Evolutionary conservation across 2,329 filamentous ascomycete genomes (phyloP).

Genomic region (Exophiala dermatitidis): DNA sequence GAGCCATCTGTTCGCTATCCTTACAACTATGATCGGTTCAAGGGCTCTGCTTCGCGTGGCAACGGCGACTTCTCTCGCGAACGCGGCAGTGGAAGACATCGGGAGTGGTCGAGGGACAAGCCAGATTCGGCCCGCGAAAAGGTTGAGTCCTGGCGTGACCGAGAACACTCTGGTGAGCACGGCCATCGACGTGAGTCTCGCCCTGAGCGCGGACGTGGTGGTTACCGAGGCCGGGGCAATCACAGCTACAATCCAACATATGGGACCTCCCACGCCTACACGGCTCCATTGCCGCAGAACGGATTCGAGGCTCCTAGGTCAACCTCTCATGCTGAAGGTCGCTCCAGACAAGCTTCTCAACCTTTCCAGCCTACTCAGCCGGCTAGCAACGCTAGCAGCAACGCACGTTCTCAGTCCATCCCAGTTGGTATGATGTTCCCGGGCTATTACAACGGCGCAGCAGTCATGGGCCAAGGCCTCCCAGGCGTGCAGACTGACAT

Average conservation of each 20-base stretch:
- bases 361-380: conserved; percentile 19
- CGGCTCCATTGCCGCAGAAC: conserved; percentile 36
- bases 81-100: conserved; percentile 19
- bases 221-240: conserved; percentile 38
- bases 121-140: conserved; percentile 29
- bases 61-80: conserved; percentile 17
- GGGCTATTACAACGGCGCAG: conserved; percentile 30
- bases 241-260: conserved; percentile 33
- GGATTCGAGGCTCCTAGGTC: conserved; percentile 37
- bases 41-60: conserved; percentile 9
- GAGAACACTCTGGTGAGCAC: conserved; percentile 34
- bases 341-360: conserved; percentile 35
- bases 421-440: conserved; percentile 34
- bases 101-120: conserved; percentile 28
- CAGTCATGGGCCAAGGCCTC: conserved; percentile 24
- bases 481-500: conserved; percentile 28
- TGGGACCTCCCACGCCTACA: conserved; percentile 32
- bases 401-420: conserved; percentile 56
- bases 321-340: conserved; percentile 36
- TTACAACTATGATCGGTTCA: conserved; percentile 13
- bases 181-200: conserved; percentile 33
- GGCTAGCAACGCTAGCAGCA: conserved; percentile 36
- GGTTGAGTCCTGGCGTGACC: conserved; percentile 30
- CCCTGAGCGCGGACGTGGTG: conserved; percentile 34
- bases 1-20: conserved; percentile 10